phyloP scores from a whole-genome alignment of 768 basidiomycete genomes.

The Tephrocybe sp. region DNA sequence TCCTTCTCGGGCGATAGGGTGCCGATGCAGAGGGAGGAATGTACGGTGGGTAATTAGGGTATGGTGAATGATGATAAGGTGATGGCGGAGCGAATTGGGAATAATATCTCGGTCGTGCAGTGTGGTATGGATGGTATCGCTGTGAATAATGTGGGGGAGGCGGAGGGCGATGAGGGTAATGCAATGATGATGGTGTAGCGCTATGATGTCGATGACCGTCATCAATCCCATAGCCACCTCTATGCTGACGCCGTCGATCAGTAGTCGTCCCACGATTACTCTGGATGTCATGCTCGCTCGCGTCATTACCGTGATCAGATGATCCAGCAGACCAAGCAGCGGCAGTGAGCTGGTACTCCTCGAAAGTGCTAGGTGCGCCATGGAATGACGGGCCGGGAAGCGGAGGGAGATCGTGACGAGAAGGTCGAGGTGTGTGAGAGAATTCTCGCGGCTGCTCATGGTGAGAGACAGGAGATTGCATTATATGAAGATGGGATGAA shows the following conservation, averaged over 20 bases:
- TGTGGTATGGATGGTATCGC: constrained; percentile 6
- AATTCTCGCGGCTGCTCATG: too few species aligned
- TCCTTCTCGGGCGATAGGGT: background rate
- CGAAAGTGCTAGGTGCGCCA: background rate
- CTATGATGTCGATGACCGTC: background rate
- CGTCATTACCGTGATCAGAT: constrained; percentile 2
- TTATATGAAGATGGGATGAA: too few species aligned
- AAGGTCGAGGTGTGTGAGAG: background rate
- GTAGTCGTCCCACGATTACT: too few species aligned
- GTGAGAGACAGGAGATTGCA: too few species aligned
- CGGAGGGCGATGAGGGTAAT: background rate
- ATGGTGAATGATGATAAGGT: background rate
- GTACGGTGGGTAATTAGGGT: background rate
- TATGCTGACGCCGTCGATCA: too few species aligned
- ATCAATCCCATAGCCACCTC: background rate
- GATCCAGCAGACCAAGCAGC: constrained; percentile 10
- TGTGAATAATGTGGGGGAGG: background rate
- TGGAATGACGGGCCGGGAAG: constrained; percentile 7
- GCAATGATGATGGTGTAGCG: background rate
- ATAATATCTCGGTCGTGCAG: constrained; percentile 1
- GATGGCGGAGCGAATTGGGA: background rate
- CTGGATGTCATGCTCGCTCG: too few species aligned
- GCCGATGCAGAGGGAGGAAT: constrained; percentile 1
- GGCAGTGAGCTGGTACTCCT: constrained; percentile 9
- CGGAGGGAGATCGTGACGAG: constrained; percentile 3